Evolutionary conservation across 768 basidiomycete genomes (phyloP).

Genomic region (Tulasnella sp.): DNA sequence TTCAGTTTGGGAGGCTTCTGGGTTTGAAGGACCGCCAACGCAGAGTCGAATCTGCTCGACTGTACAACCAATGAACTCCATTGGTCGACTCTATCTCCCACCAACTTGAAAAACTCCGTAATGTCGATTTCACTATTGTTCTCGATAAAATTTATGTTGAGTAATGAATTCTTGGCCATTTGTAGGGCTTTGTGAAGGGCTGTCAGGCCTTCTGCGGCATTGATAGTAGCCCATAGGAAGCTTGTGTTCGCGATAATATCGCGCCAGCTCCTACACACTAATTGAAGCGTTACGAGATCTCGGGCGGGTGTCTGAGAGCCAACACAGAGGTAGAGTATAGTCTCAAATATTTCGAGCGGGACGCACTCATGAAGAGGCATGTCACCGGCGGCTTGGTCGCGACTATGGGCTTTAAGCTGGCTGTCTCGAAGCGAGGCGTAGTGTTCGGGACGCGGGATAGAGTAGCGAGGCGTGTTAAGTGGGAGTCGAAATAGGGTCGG

Average conservation of each 20-base stretch:
- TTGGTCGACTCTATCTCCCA: background rate
- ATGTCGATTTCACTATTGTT: background rate
- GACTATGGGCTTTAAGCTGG: too few species aligned
- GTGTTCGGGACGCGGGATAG: too few species aligned
- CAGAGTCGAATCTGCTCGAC: background rate
- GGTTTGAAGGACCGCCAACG: background rate
- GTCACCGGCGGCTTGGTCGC: too few species aligned
- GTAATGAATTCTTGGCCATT: background rate
- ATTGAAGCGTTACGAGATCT: background rate
- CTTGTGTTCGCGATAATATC: background rate
- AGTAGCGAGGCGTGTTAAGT: too few species aligned
- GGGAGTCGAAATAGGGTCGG: too few species aligned
- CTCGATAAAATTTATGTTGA: background rate
- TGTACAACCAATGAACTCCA: background rate
- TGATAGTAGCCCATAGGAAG: background rate
- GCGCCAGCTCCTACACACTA: background rate
- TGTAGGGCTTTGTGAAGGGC: background rate
- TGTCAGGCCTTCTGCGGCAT: background rate
- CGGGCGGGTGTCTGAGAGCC: background rate
- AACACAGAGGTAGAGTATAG: background rate
- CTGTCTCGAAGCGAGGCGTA: too few species aligned
- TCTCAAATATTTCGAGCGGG: background rate
- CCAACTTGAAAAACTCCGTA: background rate
- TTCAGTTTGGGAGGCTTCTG: background rate
- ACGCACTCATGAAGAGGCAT: too few species aligned